Conservation (phyloP, 257 asterid species). For the Thymus quinquecostatus region DNA sequence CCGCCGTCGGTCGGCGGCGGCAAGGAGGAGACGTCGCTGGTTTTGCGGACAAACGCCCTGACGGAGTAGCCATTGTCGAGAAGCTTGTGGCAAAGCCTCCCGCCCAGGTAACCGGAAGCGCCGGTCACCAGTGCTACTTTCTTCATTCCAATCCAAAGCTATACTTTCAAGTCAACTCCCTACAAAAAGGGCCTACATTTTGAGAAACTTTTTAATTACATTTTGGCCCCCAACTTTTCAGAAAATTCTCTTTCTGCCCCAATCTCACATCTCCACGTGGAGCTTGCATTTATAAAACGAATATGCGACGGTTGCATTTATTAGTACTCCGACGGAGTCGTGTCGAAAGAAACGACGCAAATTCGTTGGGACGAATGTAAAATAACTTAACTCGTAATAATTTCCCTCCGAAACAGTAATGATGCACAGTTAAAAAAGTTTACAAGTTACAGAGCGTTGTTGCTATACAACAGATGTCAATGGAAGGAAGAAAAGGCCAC, state of each 20-base stretch:
- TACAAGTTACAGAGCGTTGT: not conserved
- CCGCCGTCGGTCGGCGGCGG: slow-evolving; percentile 52
- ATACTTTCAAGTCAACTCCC: not conserved
- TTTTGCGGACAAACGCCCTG: slow-evolving; percentile 82
- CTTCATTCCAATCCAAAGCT: slow-evolving; percentile 33
- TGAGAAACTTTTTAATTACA: not conserved
- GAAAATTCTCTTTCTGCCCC: not conserved
- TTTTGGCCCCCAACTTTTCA: not conserved
- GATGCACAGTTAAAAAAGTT: not conserved
- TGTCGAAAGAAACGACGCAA: too few relatives aligned
- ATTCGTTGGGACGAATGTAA: too few relatives aligned
- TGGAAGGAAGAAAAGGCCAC: not conserved
- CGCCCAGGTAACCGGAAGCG: slow-evolving; percentile 94
- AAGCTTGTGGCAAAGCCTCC: slow-evolving; percentile 76
- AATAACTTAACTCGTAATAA: not conserved
- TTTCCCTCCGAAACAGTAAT: not conserved
- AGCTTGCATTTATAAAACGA: too few relatives aligned
- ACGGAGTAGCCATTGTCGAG: slow-evolving; percentile 71
- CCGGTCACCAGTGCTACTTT: slow-evolving; percentile 83
- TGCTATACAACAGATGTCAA: slow-evolving; percentile 12
- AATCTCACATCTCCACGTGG: not conserved
- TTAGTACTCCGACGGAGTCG: too few relatives aligned
- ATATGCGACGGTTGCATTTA: too few relatives aligned
- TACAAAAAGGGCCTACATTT: not conserved
- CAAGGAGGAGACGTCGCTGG: slow-evolving; percentile 72